Base-by-base conservation (phyloP, 805 yeast species). In the Jamesozyma spencerorum region DNA sequence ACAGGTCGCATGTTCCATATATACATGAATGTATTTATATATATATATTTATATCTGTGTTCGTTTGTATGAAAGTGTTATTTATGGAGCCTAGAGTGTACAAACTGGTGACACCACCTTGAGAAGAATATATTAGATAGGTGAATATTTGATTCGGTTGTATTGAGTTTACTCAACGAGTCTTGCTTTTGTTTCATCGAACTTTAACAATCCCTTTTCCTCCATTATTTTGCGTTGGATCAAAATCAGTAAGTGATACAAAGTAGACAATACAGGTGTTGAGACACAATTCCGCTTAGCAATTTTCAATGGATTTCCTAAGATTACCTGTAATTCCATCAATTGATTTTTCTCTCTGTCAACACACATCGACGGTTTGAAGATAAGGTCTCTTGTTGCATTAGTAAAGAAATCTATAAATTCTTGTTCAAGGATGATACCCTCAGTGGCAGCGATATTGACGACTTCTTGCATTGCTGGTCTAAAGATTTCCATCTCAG, bases 391-490 rank as follows among this genome's bases (percentile, higher is more conserved):
- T 41, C 68, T 77, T 48, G 77, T 77, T 17, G 75, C 66, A 47
- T 75, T 75, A 14, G 72, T 54, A 59, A 75, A 72, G 41, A 57
- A 54, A 28, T 74, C 68, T 35, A 72, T 70, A 31, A 67, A 58
- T 26, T 65, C 69, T 22, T 62, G 67, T 3, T 77, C 76, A 29
- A 81, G 49, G 2, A 62, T 62, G 20, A 71, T 66, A 1, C 81
- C 80, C 43, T 79, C 86, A 15, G 79, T 74, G 2, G 55, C 56
- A 13, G 92, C 92, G 44, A 81, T 71, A 2, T 64, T 67, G 7
- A 71, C 54, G 13, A 82, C 66, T 59, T 82, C 90, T 32, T 60
- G 52, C 85, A 79, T 80, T 0, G 82, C 80, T 2, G 84, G 85
- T 31, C 58, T 49, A 18, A 66, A 54, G 17, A 60, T 42, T 26